Evolutionary conservation across 495 filamentous ascomycete species (phyloP), one percentile per base, ranked within the genome.

Genomic region (Thermochaetoides thermophila): DNA sequence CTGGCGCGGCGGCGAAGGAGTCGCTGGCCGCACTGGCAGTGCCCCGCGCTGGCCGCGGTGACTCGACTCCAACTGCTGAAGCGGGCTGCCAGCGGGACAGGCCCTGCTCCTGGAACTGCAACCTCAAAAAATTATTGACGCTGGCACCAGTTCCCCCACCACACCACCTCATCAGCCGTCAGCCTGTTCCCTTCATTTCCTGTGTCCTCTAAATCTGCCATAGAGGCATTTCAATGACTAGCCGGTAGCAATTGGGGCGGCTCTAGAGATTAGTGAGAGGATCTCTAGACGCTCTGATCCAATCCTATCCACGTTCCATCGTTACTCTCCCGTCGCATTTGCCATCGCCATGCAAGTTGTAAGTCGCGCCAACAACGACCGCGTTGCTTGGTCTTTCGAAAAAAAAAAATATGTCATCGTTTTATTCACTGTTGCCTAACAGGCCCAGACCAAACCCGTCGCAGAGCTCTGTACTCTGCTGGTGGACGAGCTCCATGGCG

Each of bases 381-480:
- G 32, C 20, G 17, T 38, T 15, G 12, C 9, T 7, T 19, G 29
- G n/a, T 25, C 21, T 17, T 14, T 13, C 11, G 27, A n/a, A 1
- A 13, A 24, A 24, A 13, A 34, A 9, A 9, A 31, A 27, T 19
- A 35, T 43, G 15, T 42, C 29, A 7, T 25, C 29, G 16, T 10
- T 29, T n/a, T n/a, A n/a, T n/a, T n/a, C n/a, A n/a, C n/a, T n/a
- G n/a, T n/a, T n/a, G n/a, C n/a, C n/a, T n/a, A n/a, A n/a, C n/a
- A n/a, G n/a, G n/a, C n/a, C 15, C 22, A 65, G 66, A 71, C 69
- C 36, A 55, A 66, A 63, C 63, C 79, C 45, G 63, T 69, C 27
- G 68, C 71, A 48, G 81, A 96, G 69, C 78, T 96, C 32, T 92
- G 83, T 59, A 64, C 73, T 56, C 74, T 94, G 46, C 69, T 95